These are phyloP conservation scores for Marsdenia floribunda DNA, from an alignment of 257 asterid genomes.

Conservation along the genomic window DNA sequence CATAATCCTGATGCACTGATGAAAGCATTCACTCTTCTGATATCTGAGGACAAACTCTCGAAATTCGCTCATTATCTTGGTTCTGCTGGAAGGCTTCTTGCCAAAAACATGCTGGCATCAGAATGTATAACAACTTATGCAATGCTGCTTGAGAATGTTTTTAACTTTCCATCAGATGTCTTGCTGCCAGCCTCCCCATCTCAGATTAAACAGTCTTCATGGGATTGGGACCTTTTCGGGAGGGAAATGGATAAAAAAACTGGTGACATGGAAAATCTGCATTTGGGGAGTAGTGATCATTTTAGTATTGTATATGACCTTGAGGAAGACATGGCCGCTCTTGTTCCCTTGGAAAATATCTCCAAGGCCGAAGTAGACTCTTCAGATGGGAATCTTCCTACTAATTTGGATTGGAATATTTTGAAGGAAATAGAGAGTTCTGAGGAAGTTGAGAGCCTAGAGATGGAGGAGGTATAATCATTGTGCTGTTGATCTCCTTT, in stretches of 20 bases:
- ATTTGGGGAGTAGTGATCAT: conserved; percentile 33
- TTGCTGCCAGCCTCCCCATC: conserved; percentile 60
- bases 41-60: conserved; percentile 62
- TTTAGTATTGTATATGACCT: conserved; percentile 56
- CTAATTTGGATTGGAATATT: conserved; percentile 71
- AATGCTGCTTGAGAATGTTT: conserved; percentile 59
- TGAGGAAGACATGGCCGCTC: conserved; percentile 50
- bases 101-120: conserved; percentile 78
- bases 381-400: conserved; percentile 48
- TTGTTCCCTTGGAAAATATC: conserved; percentile 34
- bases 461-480: conserved; percentile 71
- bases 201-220: conserved; percentile 46
- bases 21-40: conserved; percentile 59
- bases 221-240: conserved; percentile 77
- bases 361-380: conserved; percentile 37
- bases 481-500: conserved; percentile 14
- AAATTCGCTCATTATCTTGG: conserved; percentile 62
- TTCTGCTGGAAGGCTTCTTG: conserved; percentile 69
- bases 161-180: conserved; percentile 88
- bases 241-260: conserved; percentile 43
- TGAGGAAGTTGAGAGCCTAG: conserved; percentile 82
- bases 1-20: conserved; percentile 57
- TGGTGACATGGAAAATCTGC: conserved; percentile 25
- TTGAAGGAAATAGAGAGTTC: conserved; percentile 70
- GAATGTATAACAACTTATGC: conserved; percentile 69